These are phyloP conservation scores for Pestalotiopsis sp. DNA, from an alignment of 2,329 filamentous ascomycete genomes.

Conservation along the genomic window DNA sequence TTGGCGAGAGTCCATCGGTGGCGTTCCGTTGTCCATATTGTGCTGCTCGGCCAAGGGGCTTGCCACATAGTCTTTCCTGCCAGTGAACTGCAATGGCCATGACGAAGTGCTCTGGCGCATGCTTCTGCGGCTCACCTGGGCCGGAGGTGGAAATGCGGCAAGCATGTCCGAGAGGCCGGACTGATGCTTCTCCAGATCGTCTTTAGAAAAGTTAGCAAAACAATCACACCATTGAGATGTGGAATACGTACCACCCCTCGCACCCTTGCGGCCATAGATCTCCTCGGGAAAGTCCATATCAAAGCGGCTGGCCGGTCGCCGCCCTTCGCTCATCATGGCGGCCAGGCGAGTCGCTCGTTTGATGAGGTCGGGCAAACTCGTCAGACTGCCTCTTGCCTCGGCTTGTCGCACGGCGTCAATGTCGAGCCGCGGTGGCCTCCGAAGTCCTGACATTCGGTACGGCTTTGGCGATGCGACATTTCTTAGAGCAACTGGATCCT, in stretches of 20 bases:
- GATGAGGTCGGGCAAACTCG: slow-evolving; percentile 90
- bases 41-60: neutral
- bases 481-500: slow-evolving; percentile 37
- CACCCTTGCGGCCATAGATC: slow-evolving; percentile 38
- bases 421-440: slow-evolving; percentile 73
- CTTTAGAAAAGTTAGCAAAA: slow-evolving; percentile 24
- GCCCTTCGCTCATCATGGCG: slow-evolving; percentile 83
- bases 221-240: neutral
- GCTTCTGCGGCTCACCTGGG: slow-evolving; percentile 44
- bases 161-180: slow-evolving; percentile 66
- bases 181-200: slow-evolving; percentile 44
- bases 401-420: slow-evolving; percentile 80
- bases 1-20: neutral
- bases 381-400: slow-evolving; percentile 85
- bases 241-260: slow-evolving; percentile 33
- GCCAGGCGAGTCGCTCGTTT: slow-evolving; percentile 83
- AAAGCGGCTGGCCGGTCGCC: slow-evolving; percentile 60
- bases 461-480: slow-evolving; percentile 29
- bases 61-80: slow-evolving; percentile 23
- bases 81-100: slow-evolving; percentile 49
- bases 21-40: neutral
- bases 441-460: slow-evolving; percentile 55
- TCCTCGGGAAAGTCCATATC: slow-evolving; percentile 54
- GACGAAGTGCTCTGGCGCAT: slow-evolving; percentile 48
- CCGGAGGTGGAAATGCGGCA: slow-evolving; percentile 65